Conservation (phyloP, 2,329 filamentous ascomycete species). For the Fusarium veterinarium region DNA sequence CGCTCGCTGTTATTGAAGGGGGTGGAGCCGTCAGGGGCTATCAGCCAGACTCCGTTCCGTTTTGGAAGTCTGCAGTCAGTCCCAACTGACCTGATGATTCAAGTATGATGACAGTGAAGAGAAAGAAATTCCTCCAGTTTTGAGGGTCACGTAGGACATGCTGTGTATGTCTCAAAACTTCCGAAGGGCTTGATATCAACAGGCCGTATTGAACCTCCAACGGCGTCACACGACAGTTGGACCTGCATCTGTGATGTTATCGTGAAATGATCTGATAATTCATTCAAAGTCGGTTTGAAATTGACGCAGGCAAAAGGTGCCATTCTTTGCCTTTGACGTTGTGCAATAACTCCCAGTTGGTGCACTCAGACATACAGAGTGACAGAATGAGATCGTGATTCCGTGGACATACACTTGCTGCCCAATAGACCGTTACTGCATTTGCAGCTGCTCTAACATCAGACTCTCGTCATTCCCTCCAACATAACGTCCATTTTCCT, state of each 20-base stretch:
- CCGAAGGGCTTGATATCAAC: conserved; percentile 24
- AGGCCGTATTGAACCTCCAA: conserved; percentile 22
- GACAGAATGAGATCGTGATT: background rate
- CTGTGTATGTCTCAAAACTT: conserved; percentile 26
- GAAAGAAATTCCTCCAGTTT: background rate
- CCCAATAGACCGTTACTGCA: background rate
- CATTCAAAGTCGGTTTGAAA: conserved; percentile 19
- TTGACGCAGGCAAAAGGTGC: background rate
- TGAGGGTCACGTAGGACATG: conserved; percentile 8
- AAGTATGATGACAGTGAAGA: background rate
- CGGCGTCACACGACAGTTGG: conserved; percentile 31
- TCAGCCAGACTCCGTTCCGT: background rate
- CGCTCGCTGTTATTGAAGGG: background rate
- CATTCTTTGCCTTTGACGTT: background rate
- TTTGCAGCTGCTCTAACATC: background rate
- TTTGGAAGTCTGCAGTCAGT: background rate
- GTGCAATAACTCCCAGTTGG: background rate
- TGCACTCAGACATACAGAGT: background rate
- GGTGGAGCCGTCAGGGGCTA: background rate
- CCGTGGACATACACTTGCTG: background rate
- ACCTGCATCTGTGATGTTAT: conserved; percentile 31
- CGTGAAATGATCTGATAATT: conserved; percentile 30
- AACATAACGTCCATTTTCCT: background rate
- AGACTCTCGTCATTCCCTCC: background rate
- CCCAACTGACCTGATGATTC: background rate